phyloP scores from a whole-genome alignment of 129 eudicot species.

The Artemisia annua region DNA sequence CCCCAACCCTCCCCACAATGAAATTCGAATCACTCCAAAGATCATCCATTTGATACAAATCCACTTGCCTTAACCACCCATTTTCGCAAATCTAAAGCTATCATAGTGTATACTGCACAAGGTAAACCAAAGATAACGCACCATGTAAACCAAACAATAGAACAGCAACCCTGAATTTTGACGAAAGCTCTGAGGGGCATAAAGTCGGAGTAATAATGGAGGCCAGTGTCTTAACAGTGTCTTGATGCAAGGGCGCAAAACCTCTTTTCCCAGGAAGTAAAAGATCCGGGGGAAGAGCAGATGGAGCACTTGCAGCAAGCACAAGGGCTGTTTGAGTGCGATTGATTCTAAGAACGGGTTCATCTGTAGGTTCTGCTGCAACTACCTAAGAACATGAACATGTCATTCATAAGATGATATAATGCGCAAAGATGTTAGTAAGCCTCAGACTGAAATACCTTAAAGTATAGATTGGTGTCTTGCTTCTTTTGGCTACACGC shows the following conservation, averaged over 20 bases:
- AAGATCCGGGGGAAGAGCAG: constrained; percentile 82
- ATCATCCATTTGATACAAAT: no score
- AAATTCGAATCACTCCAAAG: no score
- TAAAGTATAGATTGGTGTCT: constrained; percentile 60
- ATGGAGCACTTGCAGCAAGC: constrained; percentile 82
- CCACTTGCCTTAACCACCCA: not conserved
- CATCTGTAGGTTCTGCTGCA: constrained; percentile 83
- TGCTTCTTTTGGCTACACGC: constrained; percentile 53
- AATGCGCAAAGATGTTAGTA: not conserved
- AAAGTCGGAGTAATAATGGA: constrained; percentile 72
- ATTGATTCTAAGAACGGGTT: constrained; percentile 69
- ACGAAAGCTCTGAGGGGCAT: constrained; percentile 81
- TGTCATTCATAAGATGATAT: constrained; percentile 12
- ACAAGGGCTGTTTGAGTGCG: constrained; percentile 83
- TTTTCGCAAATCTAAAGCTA: not conserved
- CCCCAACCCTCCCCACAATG: no score
- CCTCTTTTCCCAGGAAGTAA: constrained; percentile 43
- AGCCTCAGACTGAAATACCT: constrained; percentile 42
- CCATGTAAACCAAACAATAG: constrained; percentile 81
- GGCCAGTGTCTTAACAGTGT: constrained; percentile 65
- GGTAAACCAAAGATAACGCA: constrained; percentile 26
- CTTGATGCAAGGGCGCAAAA: constrained; percentile 58
- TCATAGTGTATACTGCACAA: not conserved
- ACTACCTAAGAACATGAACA: constrained; percentile 56
- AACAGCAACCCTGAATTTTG: constrained; percentile 81